Percentiles rank a stretch among this genome's conserved stretches.
phyloP scores from a whole-genome alignment of 352 stramenopile genomes.

The Sclerospora graminicola region DNA sequence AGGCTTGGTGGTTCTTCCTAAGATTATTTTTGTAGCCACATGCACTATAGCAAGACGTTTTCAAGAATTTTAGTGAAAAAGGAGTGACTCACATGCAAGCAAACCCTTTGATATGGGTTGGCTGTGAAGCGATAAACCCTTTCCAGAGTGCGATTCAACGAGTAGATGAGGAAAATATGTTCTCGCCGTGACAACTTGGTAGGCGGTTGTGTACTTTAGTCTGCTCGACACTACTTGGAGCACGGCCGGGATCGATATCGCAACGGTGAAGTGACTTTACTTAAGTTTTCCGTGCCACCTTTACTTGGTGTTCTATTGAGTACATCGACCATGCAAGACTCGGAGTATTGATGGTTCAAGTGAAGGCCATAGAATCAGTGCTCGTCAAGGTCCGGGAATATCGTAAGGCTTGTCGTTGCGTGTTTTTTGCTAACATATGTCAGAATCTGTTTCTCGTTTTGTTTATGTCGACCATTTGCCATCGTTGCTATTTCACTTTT shows the following conservation, averaged over 20 bases:
- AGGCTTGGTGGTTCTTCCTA: too few species aligned
- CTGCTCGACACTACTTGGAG: slow-evolving; percentile 27
- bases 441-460: too few species aligned
- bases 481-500: too few species aligned
- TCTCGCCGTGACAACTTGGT: slow-evolving; percentile 32
- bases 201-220: slow-evolving; percentile 33
- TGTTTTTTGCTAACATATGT: slow-evolving; percentile 1
- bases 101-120: slow-evolving; percentile 46
- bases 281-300: slow-evolving; percentile 35
- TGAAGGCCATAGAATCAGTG: slow-evolving; percentile 46
- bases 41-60: slow-evolving; percentile 53
- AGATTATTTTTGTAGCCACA: not conserved
- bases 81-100: slow-evolving; percentile 41
- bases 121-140: slow-evolving; percentile 38
- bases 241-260: slow-evolving; percentile 36
- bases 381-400: slow-evolving; percentile 36
- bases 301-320: slow-evolving; percentile 57
- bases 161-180: slow-evolving; percentile 31
- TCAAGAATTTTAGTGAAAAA: slow-evolving; percentile 31
- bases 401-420: not conserved
- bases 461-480: too few species aligned
- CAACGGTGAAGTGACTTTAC: slow-evolving; percentile 40
- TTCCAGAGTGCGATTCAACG: slow-evolving; percentile 43
- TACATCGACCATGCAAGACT: slow-evolving; percentile 32
- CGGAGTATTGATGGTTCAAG: slow-evolving; percentile 44